Evolutionary conservation across 2,329 filamentous ascomycete species (phyloP), one percentile per base, ranked within the genome.

Genomic region (Cryoendolithus antarcticus): DNA sequence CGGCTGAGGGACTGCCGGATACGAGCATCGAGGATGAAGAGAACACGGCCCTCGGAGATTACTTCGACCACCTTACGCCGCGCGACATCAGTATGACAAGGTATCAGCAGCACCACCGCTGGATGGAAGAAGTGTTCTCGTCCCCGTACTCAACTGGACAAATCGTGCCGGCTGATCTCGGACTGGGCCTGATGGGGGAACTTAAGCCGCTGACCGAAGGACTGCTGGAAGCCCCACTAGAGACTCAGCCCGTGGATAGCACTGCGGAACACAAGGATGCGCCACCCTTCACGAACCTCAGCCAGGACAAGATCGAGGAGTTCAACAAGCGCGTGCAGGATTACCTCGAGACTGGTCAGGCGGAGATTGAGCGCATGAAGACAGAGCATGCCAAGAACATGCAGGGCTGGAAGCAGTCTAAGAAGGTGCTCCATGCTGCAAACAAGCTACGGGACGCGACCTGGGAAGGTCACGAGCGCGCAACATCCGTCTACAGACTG

Each of bases 91-190:
- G 86, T 51, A 69, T 85, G 44, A 76, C 78, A 47, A 76, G 91
- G 40, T 98, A 95, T 59, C 81, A 81, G 57, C 86, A 95, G 56
- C 93, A 98, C 53, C 89, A 98, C 54, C 86, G 94, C 59, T 96
- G 89, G 91, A 94, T 98, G 85, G 91, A 96, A 56, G 89, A 98
- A 62, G 80, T 98, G 24, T 74, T 96, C 39, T 85, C 83, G 1
- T 96, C 89, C 1, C 86, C 88, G 0, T 95, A 94, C 56, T 72
- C 82, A 15, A 82, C 89, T 45, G 74, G 74, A 36, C 85, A 93
- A 56, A 93, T 98, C 42, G 76, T 80, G 6, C 86, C 89, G 1
- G 77, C 86, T 2, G 88, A 94, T 56, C 74, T 96, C 28, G 86
- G 86, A 1, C 67, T 96, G 7, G 91, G 91, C 3, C 72, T 70